Conservation (phyloP, 148 eudicot genomes). For the Gaultheria prostrata region DNA sequence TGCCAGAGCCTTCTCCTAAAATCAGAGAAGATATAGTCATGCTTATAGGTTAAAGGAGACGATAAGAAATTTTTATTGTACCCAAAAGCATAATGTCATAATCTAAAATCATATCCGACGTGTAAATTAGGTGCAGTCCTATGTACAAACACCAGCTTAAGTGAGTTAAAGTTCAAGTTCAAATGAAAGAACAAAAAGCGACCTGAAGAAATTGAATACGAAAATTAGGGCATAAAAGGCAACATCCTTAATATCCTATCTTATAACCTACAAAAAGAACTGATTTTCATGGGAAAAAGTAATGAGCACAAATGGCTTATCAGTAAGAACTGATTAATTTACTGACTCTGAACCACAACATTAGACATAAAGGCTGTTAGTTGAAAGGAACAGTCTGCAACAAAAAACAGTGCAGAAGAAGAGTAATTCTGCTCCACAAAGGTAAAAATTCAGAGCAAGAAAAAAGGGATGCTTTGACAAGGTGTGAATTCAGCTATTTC, state of each 20-base stretch:
- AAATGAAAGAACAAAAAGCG: not conserved
- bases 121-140: not conserved
- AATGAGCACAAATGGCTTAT: not conserved
- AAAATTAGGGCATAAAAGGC: not conserved
- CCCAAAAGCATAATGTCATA: not conserved
- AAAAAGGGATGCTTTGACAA: not conserved
- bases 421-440: not conserved
- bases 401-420: slow-evolving; percentile 1
- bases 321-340: not conserved
- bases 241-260: not conserved
- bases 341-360: not conserved
- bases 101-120: not conserved
- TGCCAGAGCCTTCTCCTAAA: slow-evolving; percentile 77
- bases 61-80: not conserved
- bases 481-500: not conserved
- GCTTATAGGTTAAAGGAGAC: not conserved
- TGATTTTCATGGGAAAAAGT: not conserved
- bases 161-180: not conserved
- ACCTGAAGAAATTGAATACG: not conserved
- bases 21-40: slow-evolving; percentile 15
- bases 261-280: not conserved
- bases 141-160: not conserved
- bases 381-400: slow-evolving; percentile 1
- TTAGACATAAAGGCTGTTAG: not conserved
- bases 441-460: not conserved